Evolutionary conservation across 2,329 filamentous ascomycete species (phyloP).

Genomic region (Uncinocarpus reesii): DNA sequence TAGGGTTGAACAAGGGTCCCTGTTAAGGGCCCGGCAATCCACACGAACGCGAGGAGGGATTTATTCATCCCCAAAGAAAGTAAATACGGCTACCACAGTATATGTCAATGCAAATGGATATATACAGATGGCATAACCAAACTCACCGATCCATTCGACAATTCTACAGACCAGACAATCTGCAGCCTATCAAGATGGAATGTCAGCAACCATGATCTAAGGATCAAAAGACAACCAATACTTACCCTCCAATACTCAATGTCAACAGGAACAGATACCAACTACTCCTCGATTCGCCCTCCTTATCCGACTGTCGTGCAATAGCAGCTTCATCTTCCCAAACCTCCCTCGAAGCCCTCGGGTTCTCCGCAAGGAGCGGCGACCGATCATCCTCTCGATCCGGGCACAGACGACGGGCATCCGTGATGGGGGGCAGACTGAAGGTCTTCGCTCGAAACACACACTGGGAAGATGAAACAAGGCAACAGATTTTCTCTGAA

Average conservation of each 20-base stretch:
- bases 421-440: neutral
- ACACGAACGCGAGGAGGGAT: conserved; percentile 70
- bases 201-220: neutral
- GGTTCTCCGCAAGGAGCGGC: conserved; percentile 17
- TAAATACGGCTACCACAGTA: conserved; percentile 51
- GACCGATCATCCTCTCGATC: conserved; percentile 15
- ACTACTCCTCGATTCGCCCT: conserved; percentile 58
- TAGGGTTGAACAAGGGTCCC: conserved; percentile 74
- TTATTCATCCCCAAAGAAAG: conserved; percentile 74
- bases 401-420: conserved; percentile 11
- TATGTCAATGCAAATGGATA: neutral
- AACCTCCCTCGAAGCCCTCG: conserved; percentile 17
- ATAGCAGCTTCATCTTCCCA: conserved; percentile 17
- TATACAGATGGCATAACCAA: neutral
- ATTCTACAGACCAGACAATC: conserved; percentile 89
- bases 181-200: conserved; percentile 50
- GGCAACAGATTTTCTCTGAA: too few species aligned
- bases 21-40: conserved; percentile 72
- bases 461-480: too few species aligned
- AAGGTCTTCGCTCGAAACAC: neutral
- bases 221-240: conserved; percentile 11
- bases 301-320: conserved; percentile 37
- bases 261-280: conserved; percentile 83
- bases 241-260: conserved; percentile 64
- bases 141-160: conserved; percentile 74